Base-by-base conservation (phyloP, 73 alveolate genomes). In the Urostyla sp. region DNA sequence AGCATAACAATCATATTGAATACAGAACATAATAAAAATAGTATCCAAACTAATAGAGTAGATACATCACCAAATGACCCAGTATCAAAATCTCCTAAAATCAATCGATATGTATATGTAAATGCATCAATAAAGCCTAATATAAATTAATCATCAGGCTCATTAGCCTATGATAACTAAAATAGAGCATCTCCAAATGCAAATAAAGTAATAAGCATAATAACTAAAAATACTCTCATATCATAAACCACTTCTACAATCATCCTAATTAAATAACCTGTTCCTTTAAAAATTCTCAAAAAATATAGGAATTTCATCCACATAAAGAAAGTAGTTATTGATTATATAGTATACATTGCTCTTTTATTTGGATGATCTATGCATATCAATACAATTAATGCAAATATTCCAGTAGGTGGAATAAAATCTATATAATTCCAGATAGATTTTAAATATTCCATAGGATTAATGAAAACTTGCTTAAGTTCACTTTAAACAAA, bases 1-100 rank as follows among this genome's bases (percentile, higher is more conserved):
- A 80, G 84, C 66, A 80, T 51, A 28, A 80, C 78, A 15, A 80
- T 56, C 69, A 80, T 32, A 35, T 44, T 51, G 36, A 80, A n/a
- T n/a, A n/a, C n/a, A n/a, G n/a, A n/a, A n/a, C n/a, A n/a, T n/a
- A n/a, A n/a, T n/a, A n/a, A n/a, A n/a, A n/a, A n/a, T n/a, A n/a
- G n/a, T n/a, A n/a, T n/a, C n/a, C n/a, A n/a, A n/a, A n/a, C n/a
- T n/a, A n/a, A n/a, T n/a, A n/a, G n/a, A n/a, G n/a, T n/a, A n/a
- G n/a, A n/a, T n/a, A n/a, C n/a, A n/a, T 40, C 52, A 10, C 10
- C 10, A 10, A 40, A 16, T 40, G 52, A 40, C 10, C 52, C 16
- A 40, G 52, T 40, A 10, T 40, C 52, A n/a, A n/a, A n/a, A n/a
- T n/a, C 52, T 40, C 52, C 52, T 40, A 40, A 40, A 40, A 40